phyloP scores from a whole-genome alignment of 1,284 basidiomycete genomes.

The Rhodotorula sp. region DNA sequence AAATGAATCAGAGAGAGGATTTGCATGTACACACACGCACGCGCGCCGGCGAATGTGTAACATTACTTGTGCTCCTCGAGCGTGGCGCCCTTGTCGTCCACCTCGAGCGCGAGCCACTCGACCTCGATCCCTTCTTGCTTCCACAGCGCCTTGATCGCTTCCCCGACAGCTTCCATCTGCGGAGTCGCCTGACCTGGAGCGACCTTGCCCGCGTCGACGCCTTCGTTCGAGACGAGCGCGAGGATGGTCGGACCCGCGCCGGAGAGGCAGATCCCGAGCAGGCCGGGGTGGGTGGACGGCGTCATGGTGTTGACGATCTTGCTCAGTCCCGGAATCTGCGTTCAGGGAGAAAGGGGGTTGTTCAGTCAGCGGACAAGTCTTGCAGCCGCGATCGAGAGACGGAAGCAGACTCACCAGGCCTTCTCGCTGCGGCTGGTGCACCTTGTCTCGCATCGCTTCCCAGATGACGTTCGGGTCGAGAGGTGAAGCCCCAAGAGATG shows the following conservation, averaged over 20 bases:
- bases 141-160: slow-evolving; percentile 75
- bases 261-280: slow-evolving; percentile 95
- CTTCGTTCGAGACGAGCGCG: slow-evolving; percentile 62
- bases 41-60: neutral
- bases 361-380: neutral
- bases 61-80: slow-evolving; percentile 24
- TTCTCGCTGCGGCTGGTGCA: slow-evolving; percentile 96
- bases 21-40: no score
- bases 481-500: slow-evolving; percentile 83
- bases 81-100: slow-evolving; percentile 50
- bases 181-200: slow-evolving; percentile 13
- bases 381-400: no score
- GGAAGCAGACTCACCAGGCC: slow-evolving; percentile 61
- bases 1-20: no score
- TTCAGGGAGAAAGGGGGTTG: neutral
- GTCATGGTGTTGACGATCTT: slow-evolving; percentile 86
- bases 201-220: neutral
- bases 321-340: slow-evolving; percentile 87
- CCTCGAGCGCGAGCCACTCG: slow-evolving; percentile 52
- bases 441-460: slow-evolving; percentile 98
- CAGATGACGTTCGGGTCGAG: slow-evolving; percentile 93
- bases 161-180: slow-evolving; percentile 59
- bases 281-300: slow-evolving; percentile 81
- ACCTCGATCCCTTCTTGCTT: slow-evolving; percentile 69
- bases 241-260: slow-evolving; percentile 97